Evolutionary conservation across 495 filamentous ascomycete genomes (phyloP).

Genomic region (Trichoderma gamsii): DNA sequence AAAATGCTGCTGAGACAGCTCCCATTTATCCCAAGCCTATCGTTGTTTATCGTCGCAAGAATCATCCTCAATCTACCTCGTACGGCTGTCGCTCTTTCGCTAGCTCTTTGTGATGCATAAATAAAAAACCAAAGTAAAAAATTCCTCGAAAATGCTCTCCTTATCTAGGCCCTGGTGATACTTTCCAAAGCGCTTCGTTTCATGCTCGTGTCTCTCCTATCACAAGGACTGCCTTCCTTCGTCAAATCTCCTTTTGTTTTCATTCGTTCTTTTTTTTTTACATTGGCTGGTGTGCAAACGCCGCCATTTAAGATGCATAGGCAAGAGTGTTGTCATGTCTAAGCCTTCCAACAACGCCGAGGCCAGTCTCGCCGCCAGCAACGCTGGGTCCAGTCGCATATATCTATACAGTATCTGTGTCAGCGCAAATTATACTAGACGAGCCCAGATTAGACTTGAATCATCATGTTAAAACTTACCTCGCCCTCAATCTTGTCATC

Average conservation of each 20-base stretch:
- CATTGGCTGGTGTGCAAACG: not conserved
- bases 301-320: constrained; percentile 21
- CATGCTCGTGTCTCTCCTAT: not conserved
- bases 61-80: not conserved
- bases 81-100: not conserved
- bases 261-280: not conserved
- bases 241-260: not conserved
- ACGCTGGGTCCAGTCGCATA: constrained; percentile 62
- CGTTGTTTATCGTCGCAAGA: not conserved
- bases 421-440: constrained; percentile 17
- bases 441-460: not conserved
- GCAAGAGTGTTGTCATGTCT: constrained; percentile 51
- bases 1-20: not conserved
- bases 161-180: not conserved
- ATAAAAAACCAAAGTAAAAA: not conserved
- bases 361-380: constrained; percentile 50
- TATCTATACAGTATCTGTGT: constrained; percentile 39
- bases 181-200: not conserved
- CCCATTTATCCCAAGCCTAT: not conserved
- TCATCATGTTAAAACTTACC: constrained; percentile 33
- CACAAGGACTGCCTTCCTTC: not conserved
- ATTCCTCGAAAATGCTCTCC: not conserved
- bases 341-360: constrained; percentile 54
- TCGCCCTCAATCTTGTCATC: constrained; percentile 57
- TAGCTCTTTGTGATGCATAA: not conserved